Percentiles rank a stretch among this genome's conserved stretches.
Conservation (phyloP, 2,329 filamentous ascomycete species). For the Passalora sequoiae region DNA sequence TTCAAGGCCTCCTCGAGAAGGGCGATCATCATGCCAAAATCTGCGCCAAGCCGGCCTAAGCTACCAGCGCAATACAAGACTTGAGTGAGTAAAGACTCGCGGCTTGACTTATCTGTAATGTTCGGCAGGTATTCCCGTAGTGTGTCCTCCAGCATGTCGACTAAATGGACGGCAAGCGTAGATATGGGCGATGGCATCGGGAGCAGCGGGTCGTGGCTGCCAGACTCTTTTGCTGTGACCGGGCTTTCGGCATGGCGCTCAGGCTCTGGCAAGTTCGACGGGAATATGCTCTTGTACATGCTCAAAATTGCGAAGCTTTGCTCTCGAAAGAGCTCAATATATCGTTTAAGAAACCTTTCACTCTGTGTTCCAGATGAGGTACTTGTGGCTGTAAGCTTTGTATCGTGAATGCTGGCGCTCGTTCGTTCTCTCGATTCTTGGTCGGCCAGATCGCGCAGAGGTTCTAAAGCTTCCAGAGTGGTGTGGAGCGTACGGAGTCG, state of each 20-base stretch:
- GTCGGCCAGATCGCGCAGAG: slow-evolving; percentile 81
- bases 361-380: slow-evolving; percentile 78
- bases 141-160: slow-evolving; percentile 73
- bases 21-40: slow-evolving; percentile 85
- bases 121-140: slow-evolving; percentile 72
- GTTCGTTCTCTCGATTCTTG: slow-evolving; percentile 61
- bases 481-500: slow-evolving; percentile 71
- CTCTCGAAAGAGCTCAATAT: slow-evolving; percentile 95
- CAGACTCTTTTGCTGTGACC: not conserved
- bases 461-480: slow-evolving; percentile 77
- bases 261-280: slow-evolving; percentile 47
- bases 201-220: slow-evolving; percentile 36
- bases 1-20: slow-evolving; percentile 47
- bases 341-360: slow-evolving; percentile 87
- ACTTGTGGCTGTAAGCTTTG: slow-evolving; percentile 36
- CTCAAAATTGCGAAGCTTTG: slow-evolving; percentile 95
- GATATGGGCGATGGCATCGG: slow-evolving; percentile 70
- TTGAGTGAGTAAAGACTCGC: slow-evolving; percentile 86
- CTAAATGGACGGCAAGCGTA: slow-evolving; percentile 78
- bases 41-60: slow-evolving; percentile 79
- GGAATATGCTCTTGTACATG: slow-evolving; percentile 88
- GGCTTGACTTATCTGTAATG: slow-evolving; percentile 69
- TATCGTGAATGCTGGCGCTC: slow-evolving; percentile 29
- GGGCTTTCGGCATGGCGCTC: not conserved
- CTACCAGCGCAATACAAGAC: slow-evolving; percentile 91